Base-by-base conservation (phyloP, 164 flowering plant species). In the Liquidambar formosana region DNA sequence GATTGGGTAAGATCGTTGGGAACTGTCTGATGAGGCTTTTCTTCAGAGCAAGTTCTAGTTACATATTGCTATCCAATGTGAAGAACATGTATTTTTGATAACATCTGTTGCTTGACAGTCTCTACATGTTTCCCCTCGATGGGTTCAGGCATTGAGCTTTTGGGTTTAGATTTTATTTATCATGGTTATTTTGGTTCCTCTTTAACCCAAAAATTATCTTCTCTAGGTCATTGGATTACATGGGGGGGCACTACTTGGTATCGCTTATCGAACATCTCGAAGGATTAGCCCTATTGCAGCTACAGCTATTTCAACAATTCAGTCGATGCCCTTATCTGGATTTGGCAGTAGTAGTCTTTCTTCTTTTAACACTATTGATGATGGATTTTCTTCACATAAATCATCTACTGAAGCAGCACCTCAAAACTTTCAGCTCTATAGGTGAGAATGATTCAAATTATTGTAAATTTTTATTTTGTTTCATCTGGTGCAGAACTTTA, bases 211-310 rank as follows among this genome's bases (percentile, higher is more conserved):
- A 33, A 33, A 19, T 25, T 21, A 38, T 69, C 43, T 27, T 13
- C 70, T 76, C 28, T 71, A 92, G 97, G 93, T 95, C 56, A 83
- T 85, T 80, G 96, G 92, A 53, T 80, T 95, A 88, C 97, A 95
- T 81, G 97, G 99, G 23, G 99, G 99, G 63, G 92, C 99, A 63
- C 83, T 95, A 26, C 95, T 95, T 76, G 99, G 98, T 73, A 83
- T 95, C 73, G 89, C 97, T n/a, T 95, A 95, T 81, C 83, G 97
- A 61, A 89, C 92, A 61, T 86, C 99, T 63, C 86, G 99, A 56
- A 85, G 98, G 74, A 79, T 93, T 67, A 93, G 88, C 69, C 86
- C 98, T 74, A 76, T 69, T 67, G 87, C 96, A 61, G 96, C 98
- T 22, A 91, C 97, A 47, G 91, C 99, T 44, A 95, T 95, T 72